phyloP scores from a whole-genome alignment of 2,329 filamentous ascomycete genomes.

The Monosporascus ibericus region DNA sequence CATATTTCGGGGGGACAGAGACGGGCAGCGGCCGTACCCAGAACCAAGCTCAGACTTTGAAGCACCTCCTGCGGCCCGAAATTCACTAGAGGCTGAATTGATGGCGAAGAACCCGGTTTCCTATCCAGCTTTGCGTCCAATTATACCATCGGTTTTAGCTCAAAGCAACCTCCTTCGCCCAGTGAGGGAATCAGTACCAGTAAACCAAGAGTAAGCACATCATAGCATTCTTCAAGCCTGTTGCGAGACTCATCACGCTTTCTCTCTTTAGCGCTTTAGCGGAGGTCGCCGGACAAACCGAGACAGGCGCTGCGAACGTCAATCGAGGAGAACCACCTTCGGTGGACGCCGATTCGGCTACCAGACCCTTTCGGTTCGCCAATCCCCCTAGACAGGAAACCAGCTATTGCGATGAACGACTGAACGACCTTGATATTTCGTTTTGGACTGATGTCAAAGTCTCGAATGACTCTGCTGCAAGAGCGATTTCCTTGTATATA shows the following conservation, averaged over 20 bases:
- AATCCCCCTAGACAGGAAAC: slow-evolving; percentile 2
- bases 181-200: slow-evolving; percentile 1
- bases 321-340: not conserved
- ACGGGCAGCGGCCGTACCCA: not conserved
- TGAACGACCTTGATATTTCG: slow-evolving; percentile 21
- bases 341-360: not conserved
- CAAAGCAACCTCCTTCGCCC: slow-evolving; percentile 4
- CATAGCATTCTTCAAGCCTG: not conserved
- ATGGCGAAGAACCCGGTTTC: slow-evolving; percentile 17
- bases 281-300: not conserved
- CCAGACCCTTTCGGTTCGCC: slow-evolving; percentile 5
- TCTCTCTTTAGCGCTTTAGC: not conserved
- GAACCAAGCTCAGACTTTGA: not conserved
- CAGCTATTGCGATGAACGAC: slow-evolving; percentile 21
- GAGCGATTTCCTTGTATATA: slow-evolving; percentile 30
- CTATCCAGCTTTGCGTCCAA: slow-evolving; percentile 12
- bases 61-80: not conserved
- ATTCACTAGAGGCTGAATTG: slow-evolving; percentile 15
- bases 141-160: slow-evolving; percentile 5
- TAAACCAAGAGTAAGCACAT: not conserved
- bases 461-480: slow-evolving; percentile 22
- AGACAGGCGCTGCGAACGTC: not conserved
- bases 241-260: not conserved
- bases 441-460: slow-evolving; percentile 30
- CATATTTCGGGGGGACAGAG: slow-evolving; percentile 6